Base-by-base conservation (phyloP, 148 eudicot genomes). In the Vaccinium myrtillus region DNA sequence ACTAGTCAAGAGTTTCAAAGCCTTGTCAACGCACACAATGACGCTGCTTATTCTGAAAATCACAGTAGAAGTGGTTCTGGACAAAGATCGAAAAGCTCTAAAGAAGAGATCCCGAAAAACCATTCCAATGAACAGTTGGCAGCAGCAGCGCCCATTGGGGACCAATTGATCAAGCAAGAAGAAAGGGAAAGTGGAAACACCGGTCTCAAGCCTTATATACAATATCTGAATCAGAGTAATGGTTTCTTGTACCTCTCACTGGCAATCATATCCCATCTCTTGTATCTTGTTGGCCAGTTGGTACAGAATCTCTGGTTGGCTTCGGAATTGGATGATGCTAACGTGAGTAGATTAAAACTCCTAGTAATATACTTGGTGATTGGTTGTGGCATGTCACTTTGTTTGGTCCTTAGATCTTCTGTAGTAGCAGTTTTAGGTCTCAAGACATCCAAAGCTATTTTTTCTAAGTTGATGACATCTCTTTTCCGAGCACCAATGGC, bases 401-500 rank as follows among this genome's bases (percentile, higher is more conserved):
- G 82, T 90, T 93, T 51, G 13, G 39, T 61, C 88, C 74, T 69
- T 69, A 69, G 99, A 85, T 90, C 96, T 78, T 85, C 92, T 67
- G 63, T 86, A 8, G 56, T 89, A 8, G 97, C 95, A 70, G 81
- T 80, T 54, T 78, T 95, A 79, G 98, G 98, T 25, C 65, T 94
- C 91, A 85, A 82, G 67, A 90, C 99, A 18, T 96, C 99, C 56
- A 91, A 87, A 83, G 89, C 99, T 16, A 80, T 96, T 50, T 96
- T 92, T 81, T 88, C 93, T 30, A 91, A 90, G 90, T 81, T 96
- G 70, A 75, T 95, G 84, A 85, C 78, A 21, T 96, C 99, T 74
- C 92, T 96, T 49, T 93, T 96, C 56, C 94, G 93, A 5, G 99
- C 98, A 10, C 99, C 99, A 21, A 95, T 95, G 94, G 89, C 96